Base-by-base conservation (phyloP, 2,329 filamentous ascomycete genomes). In the Fusarium solani-melongenae region DNA sequence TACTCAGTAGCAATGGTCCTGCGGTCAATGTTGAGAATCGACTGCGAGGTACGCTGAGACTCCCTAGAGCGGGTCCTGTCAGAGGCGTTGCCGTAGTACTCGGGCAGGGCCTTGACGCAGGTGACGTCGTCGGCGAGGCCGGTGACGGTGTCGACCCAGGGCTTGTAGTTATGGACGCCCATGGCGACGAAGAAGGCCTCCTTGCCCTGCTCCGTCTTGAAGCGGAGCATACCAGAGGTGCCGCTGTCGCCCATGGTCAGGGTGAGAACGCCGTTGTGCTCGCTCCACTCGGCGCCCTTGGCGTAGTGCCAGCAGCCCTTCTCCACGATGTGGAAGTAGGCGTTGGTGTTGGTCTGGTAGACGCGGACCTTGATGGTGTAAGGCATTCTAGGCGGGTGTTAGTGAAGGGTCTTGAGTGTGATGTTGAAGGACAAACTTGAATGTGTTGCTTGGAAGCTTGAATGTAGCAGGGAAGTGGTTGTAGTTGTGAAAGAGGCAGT, bases 291-390 rank as follows among this genome's bases (percentile, higher is more conserved):
- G 44, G 51, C 53, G 12, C 73, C 70, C 31, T 75, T 64, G 68
- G 61, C 73, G 55, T 76, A 75, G 68, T 75, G 67, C 73, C 73
- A 75, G 31, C 66, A 69, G 4, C 20, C 73, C 20, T 72, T 70
- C 5, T 75, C 73, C 10, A 76, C 73, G 4, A 67, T 57, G 62
- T 46, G 67, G 58, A 75, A 75, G 34, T 56, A 75, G 63, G 73
- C 73, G 39, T 75, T 76, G 36, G 59, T 53, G 39, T 67, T 76
- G 62, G 63, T 74, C 17, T 75, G 73, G 44, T 67, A 75, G 55
- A 75, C 65, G 14, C 73, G 73, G 61, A 76, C 70, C 46, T 76
- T 75, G 63, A 75, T 67, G 11, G 51, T 66, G 65, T 75, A 75
- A 17, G 56, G 58, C 70, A 75, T 75, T 59, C 73, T 75, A n/a